Conservation (phyloP, 2,329 filamentous ascomycete genomes). For the Hymenoscyphus repandus region DNA sequence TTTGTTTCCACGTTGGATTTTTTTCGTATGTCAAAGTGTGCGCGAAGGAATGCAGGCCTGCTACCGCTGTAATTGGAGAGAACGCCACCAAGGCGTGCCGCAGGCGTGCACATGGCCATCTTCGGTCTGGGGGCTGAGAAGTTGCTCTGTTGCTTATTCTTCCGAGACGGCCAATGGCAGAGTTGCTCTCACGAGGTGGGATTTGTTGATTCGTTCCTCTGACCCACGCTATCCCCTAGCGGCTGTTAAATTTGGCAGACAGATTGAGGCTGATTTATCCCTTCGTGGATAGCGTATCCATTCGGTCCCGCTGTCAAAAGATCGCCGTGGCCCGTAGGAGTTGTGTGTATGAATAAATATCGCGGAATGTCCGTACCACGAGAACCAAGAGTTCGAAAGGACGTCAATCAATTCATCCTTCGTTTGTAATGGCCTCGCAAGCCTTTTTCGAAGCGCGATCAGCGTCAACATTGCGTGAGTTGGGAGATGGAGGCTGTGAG, state of each 20-base stretch:
- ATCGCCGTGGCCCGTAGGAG: neutral
- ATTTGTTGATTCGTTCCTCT: neutral
- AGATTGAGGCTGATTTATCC: neutral
- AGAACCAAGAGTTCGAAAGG: neutral
- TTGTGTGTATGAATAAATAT: neutral
- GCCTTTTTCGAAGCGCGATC: neutral
- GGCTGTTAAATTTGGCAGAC: neutral
- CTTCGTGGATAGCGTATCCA: neutral
- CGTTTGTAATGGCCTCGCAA: neutral
- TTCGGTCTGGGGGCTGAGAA: slow-evolving; percentile 1
- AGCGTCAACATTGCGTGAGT: neutral
- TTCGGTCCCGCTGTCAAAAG: neutral
- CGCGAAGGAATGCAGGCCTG: neutral
- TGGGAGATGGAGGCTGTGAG: neutral
- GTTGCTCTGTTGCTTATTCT: neutral
- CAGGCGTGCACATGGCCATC: neutral
- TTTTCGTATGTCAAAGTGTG: neutral
- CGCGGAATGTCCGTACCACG: neutral
- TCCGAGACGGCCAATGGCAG: neutral
- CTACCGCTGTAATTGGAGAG: neutral
- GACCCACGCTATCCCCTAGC: neutral
- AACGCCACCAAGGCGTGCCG: neutral
- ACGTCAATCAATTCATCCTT: neutral
- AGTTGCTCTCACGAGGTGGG: neutral
- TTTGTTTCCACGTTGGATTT: neutral